Evolutionary conservation across 352 stramenopile genomes (phyloP), one percentile per base, ranked within the genome.

Genomic region (Globisporangium nodosum): DNA sequence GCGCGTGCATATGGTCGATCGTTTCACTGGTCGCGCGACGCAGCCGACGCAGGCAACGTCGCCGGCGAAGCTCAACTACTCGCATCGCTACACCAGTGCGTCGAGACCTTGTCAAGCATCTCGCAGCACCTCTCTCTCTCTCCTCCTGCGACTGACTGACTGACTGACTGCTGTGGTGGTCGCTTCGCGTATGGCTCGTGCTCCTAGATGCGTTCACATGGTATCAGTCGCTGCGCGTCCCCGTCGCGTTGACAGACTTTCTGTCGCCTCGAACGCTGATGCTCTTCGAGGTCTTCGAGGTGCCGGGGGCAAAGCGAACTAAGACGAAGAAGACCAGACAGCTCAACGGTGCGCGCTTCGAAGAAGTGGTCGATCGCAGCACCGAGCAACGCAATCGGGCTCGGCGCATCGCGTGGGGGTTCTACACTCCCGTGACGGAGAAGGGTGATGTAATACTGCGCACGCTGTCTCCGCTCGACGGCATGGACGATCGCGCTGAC

Each of bases 271-370:
- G 65, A 42, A 67, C 69, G 13, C 50, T 84, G 15, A 13, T 91
- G 21, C 56, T 91, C 9, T 69, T 89, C 31, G 81, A 91, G 53
- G 55, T 91, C 8, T 50, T 88, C 13, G 71, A 88, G 30, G n/a
- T 56, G 6, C 20, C 16, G 30, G 55, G 45, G 20, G 46, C n/a
- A 1, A 60, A 70, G 58, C 61, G 58, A 37, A 49, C 49, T 27
- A 42, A 42, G 13, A 63, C 42, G 2, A 16, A 56, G 24, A 37
- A 45, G 31, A 64, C 49, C 1, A 40, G 31, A 39, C 20, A 64
- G 30, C 47, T 51, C 45, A 61, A 58, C 15, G 63, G 62, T 37
- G 42, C 30, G 40, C 16, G 43, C 5, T 71, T 79, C 47, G 60
- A 79, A 58, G 33, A 40, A 11, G 46, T 66, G 5, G 62, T 40